phyloP scores from a whole-genome alignment of 2,329 filamentous ascomycete genomes.

The Aspergillus thermomutatus region DNA sequence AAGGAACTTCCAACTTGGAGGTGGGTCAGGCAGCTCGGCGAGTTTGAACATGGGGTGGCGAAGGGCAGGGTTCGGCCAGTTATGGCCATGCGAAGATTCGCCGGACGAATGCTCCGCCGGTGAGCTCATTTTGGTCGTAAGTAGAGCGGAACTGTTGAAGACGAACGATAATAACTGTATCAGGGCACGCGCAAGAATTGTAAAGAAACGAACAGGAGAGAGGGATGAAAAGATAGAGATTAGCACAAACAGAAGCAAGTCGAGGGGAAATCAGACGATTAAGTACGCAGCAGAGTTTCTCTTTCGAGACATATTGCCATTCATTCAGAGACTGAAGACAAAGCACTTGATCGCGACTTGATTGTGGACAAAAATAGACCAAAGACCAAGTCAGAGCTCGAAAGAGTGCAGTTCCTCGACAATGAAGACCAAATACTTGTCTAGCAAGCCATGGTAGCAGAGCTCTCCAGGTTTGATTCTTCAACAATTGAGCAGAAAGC shows the following conservation, averaged over 20 bases:
- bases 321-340: neutral
- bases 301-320: neutral
- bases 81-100: neutral
- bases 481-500: neutral
- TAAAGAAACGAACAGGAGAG: neutral
- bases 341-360: neutral
- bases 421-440: neutral
- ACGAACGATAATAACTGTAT: neutral
- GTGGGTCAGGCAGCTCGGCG: slow-evolving; percentile 6
- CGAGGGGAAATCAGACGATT: neutral
- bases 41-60: slow-evolving; percentile 5
- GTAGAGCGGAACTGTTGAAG: neutral
- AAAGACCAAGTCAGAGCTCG: neutral
- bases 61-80: slow-evolving; percentile 2
- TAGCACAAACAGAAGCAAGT: neutral
- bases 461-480: neutral
- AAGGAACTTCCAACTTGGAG: slow-evolving; percentile 6
- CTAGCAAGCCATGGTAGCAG: neutral
- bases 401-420: neutral
- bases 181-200: too few species aligned
- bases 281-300: neutral
- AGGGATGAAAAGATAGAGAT: neutral
- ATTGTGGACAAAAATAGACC: neutral
- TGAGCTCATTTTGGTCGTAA: slow-evolving; percentile 1
- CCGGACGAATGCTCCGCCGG: neutral